Percentiles rank a stretch among this genome's conserved stretches.
These are phyloP conservation scores for Hortiboletus rubellus DNA, from an alignment of 1,284 basidiomycete genomes.

Conservation along the genomic window DNA sequence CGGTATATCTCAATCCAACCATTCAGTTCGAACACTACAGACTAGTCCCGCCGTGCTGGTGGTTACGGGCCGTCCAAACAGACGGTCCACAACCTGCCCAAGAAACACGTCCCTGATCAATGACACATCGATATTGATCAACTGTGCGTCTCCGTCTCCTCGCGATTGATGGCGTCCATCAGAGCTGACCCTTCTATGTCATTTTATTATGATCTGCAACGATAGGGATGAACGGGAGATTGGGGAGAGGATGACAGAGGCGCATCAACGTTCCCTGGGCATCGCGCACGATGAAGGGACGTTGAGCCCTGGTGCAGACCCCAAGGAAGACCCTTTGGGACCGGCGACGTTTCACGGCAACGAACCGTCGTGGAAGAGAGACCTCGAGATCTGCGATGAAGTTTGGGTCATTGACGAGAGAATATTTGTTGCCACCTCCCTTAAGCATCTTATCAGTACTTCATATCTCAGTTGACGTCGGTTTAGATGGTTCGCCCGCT, in stretches of 20 bases:
- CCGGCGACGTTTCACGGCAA: constrained; percentile 54
- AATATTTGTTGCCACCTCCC: constrained; percentile 20
- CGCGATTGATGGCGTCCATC: not conserved
- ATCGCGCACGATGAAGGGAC: constrained; percentile 29
- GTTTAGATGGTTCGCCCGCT: constrained; percentile 4
- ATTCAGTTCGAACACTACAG: not conserved
- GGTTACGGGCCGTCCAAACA: constrained; percentile 21
- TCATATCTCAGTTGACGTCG: constrained; percentile 11
- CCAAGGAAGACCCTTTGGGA: constrained; percentile 42
- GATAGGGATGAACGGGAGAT: constrained; percentile 44
- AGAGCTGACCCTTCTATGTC: not conserved
- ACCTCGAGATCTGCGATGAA: constrained; percentile 35
- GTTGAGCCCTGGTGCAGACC: constrained; percentile 19
- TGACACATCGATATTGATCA: constrained; percentile 41
- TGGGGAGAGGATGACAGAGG: constrained; percentile 39
- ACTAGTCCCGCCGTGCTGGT: constrained; percentile 32
- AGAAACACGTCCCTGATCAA: constrained; percentile 34
- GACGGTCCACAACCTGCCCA: constrained; percentile 22
- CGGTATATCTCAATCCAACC: constrained; percentile 27
- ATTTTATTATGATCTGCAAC: not conserved
- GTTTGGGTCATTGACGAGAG: constrained; percentile 26
- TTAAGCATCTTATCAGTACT: constrained; percentile 25
- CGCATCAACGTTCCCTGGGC: constrained; percentile 32
- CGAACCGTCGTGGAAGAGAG: constrained; percentile 44
- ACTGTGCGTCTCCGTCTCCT: constrained; percentile 33